A percentile compares a stretch with the other conserved stretches of the same genome.
phyloP scores from a whole-genome alignment of 805 yeast genomes.

The Lipomyces orientalis region DNA sequence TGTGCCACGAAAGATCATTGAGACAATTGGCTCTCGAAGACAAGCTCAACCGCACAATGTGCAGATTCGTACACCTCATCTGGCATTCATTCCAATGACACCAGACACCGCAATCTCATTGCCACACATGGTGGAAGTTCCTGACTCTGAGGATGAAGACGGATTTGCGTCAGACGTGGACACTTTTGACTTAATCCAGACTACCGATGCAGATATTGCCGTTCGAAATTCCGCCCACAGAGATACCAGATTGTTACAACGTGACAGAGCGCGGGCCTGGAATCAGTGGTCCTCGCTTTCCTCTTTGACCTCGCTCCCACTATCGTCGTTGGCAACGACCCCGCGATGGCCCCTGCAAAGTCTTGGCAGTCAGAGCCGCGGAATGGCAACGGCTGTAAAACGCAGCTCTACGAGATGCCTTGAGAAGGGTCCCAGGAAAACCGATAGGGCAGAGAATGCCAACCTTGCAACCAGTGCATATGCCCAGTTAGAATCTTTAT shows the following conservation, averaged over 20 bases:
- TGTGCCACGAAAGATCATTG: background rate
- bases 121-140: background rate
- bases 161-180: background rate
- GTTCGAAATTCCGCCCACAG: background rate
- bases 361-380: background rate
- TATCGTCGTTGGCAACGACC: background rate
- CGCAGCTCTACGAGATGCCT: background rate
- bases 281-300: background rate
- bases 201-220: background rate
- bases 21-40: background rate
- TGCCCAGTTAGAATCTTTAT: conserved; percentile 6
- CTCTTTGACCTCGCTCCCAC: background rate
- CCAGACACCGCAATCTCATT: background rate
- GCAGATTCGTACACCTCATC: background rate
- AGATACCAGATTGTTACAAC: background rate
- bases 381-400: background rate
- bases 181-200: background rate
- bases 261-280: background rate
- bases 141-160: conserved; percentile 1
- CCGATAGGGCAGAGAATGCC: background rate
- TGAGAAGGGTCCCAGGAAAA: background rate
- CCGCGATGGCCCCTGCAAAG: conserved; percentile 7
- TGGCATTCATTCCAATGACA: background rate
- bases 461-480: background rate
- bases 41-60: background rate